Conservation (phyloP, 2,329 filamentous ascomycete genomes). For the Fusarium subglutinans region DNA sequence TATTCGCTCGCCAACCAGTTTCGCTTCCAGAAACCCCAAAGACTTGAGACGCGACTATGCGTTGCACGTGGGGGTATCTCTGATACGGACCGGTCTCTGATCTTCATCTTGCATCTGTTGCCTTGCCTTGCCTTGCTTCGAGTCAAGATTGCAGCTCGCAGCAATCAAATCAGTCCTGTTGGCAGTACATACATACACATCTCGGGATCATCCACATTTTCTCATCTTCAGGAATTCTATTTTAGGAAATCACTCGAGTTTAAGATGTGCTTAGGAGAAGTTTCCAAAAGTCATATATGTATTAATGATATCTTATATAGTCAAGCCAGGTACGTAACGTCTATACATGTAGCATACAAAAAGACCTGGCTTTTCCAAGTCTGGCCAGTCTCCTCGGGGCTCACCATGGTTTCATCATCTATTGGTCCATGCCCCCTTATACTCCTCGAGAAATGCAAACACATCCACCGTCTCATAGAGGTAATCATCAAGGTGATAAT, state of each 20-base stretch:
- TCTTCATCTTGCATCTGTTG: neutral
- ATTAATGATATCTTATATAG: neutral
- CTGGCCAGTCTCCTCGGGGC: neutral
- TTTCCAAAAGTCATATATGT: neutral
- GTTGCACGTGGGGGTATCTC: constrained; percentile 17
- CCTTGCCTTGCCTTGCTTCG: neutral
- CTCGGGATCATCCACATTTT: neutral
- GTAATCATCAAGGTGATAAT: neutral
- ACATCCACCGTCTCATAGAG: neutral
- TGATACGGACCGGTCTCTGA: constrained; percentile 13
- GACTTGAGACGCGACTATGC: constrained; percentile 1
- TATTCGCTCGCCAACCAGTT: constrained; percentile 23
- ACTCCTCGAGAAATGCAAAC: neutral
- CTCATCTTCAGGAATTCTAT: neutral
- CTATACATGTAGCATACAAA: neutral
- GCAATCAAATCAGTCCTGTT: neutral
- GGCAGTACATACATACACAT: too few relatives aligned
- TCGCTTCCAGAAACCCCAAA: neutral
- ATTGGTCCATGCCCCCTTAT: neutral
- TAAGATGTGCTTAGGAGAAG: neutral
- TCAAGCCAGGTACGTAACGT: neutral
- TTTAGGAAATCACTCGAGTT: neutral
- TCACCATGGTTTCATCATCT: neutral
- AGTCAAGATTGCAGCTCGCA: neutral
- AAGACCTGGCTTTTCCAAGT: neutral